These are phyloP conservation scores for Oenanthe javanica DNA, from an alignment of 140 eudicot species.

Conservation along the genomic window DNA sequence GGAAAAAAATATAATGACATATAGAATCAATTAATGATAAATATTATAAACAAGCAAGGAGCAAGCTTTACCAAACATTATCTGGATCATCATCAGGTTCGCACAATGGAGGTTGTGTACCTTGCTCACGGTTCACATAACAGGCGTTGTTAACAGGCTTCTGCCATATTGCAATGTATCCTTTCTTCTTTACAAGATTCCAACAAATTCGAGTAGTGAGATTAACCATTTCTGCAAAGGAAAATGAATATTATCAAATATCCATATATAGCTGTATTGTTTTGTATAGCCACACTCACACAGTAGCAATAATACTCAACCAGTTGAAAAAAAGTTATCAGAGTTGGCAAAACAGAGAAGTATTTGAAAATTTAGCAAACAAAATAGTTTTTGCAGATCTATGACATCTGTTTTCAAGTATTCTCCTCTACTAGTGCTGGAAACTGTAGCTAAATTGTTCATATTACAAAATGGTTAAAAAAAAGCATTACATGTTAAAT, in stretches of 20 bases:
- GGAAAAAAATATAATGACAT: background rate
- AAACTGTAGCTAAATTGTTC: background rate
- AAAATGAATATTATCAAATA: background rate
- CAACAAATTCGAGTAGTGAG: constrained; percentile 86
- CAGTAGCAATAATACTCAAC: background rate
- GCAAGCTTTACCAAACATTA: constrained; percentile 53
- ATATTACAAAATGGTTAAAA: background rate
- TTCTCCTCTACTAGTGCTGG: background rate
- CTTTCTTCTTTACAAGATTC: constrained; percentile 88
- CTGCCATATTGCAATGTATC: constrained; percentile 93
- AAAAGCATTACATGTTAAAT: background rate
- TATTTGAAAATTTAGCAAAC: background rate
- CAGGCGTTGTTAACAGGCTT: constrained; percentile 75
- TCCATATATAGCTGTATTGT: background rate
- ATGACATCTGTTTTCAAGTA: background rate
- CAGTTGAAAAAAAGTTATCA: background rate
- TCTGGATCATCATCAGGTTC: constrained; percentile 70
- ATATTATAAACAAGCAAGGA: background rate
- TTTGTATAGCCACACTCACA: background rate
- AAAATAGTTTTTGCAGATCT: background rate
- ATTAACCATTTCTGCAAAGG: constrained; percentile 55
- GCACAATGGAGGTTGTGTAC: constrained; percentile 69
- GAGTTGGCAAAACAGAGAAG: background rate
- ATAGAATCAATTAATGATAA: background rate
- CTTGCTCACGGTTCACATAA: constrained; percentile 65